Base-by-base conservation (phyloP, 805 yeast genomes). In the Huiozyma naganishii region DNA sequence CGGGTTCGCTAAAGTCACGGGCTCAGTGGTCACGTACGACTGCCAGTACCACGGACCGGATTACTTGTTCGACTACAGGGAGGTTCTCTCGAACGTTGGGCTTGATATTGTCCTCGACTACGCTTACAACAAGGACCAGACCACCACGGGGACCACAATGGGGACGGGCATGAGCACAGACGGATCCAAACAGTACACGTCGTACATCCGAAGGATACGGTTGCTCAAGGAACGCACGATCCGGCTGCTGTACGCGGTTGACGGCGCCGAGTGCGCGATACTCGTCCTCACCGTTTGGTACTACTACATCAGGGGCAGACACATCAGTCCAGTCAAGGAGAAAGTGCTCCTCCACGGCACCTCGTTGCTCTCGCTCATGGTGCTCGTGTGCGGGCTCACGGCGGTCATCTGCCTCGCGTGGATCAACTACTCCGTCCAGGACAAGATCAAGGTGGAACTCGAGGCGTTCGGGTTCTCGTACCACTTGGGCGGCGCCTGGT, bases 11-110 rank as follows among this genome's bases (percentile, higher is more conserved):
- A 36, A 29, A n/a, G 36, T n/a, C 7, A 29, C 30, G 10, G 51
- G 56, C 41, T 50, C 55, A 4, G 42, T 50, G 2, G 41, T 45
- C 2, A 32, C 37, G 9, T 46, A 45, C 6, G 35, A 32, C 4
- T 59, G 64, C 46, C 2, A 23, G 7, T 37, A n/a, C 7, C 36
- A 33, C 23, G 58, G 58, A 2, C 41, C 52, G 0, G 47, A 42
- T 12, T 57, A 53, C 40, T 37, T 60, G 7, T 54, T 60, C 33
- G 57, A 61, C 41, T 61, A 61, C 44, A 49, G 59, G 45, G 50
- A 54, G 10, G 46, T 54, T 1, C 41, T 61, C 34, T 39, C 47
- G 6, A 48, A 47, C 8, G 41, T 55, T 11, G 62, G 62, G 2
- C 45, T 61, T 30, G 54, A 54, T 13, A 58, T 59, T 12, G 54